These are phyloP conservation scores for Naematelia encephala DNA, from an alignment of 768 basidiomycete genomes.

Conservation along the genomic window DNA sequence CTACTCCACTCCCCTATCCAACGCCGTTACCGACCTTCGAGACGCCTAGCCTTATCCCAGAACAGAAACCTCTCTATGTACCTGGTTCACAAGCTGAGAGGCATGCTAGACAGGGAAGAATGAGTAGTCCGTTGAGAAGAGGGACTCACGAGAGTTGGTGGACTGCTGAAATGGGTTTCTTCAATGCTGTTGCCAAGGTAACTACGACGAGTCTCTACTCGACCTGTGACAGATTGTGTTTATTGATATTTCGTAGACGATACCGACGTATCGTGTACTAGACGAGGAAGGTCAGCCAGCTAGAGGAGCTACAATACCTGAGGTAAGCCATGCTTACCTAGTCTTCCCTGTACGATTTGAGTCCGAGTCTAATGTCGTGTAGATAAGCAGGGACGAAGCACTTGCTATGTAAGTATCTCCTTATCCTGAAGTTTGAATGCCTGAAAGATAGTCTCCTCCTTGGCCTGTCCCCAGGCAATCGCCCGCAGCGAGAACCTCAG, in stretches of 20 bases:
- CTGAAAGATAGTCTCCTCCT: constrained; percentile 65
- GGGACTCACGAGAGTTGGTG: constrained; percentile 48
- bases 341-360: constrained; percentile 1
- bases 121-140: constrained; percentile 40
- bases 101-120: constrained; percentile 26
- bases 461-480: constrained; percentile 51
- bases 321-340: constrained; percentile 61
- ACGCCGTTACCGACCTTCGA: constrained; percentile 19
- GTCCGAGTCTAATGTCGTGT: constrained; percentile 44
- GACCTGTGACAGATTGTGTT: no score
- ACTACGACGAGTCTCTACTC: no score
- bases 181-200: constrained; percentile 48
- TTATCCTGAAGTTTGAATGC: constrained; percentile 34
- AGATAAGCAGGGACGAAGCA: constrained; percentile 42
- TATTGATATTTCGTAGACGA: no score
- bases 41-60: constrained; percentile 3
- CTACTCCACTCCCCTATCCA: constrained; percentile 29
- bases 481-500: not conserved
- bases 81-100: constrained; percentile 37
- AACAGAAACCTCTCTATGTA: constrained; percentile 38
- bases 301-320: constrained; percentile 69
- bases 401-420: constrained; percentile 60
- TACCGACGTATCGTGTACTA: constrained; percentile 81
- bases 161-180: constrained; percentile 41
- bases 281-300: constrained; percentile 74